A percentile compares a stretch with the other conserved stretches of the same genome.
These are phyloP conservation scores for Chrysoporthe cubensis DNA, from an alignment of 2,329 filamentous ascomycete species.

Conservation along the genomic window DNA sequence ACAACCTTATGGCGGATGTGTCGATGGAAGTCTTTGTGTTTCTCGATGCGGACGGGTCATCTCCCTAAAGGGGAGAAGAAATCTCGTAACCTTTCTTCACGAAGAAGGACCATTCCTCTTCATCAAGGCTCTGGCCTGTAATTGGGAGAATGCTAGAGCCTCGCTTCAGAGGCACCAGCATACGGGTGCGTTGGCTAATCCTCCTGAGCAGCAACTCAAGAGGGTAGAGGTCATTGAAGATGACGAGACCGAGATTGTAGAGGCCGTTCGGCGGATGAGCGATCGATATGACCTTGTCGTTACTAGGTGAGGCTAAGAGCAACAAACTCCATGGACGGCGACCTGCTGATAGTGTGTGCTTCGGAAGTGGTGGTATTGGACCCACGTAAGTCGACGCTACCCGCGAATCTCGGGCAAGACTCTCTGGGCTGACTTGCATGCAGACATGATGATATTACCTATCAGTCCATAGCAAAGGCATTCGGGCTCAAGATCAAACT, in stretches of 20 bases:
- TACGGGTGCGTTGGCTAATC: constrained; percentile 9
- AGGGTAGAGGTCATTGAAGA: constrained; percentile 92
- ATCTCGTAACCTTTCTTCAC: too few relatives aligned
- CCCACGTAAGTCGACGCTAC: constrained; percentile 70
- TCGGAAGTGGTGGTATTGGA: constrained; percentile 79
- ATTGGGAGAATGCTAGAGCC: neutral
- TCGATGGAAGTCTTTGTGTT: neutral
- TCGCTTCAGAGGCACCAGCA: neutral
- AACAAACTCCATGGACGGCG: neutral
- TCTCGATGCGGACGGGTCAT: neutral
- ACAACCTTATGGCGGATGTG: neutral
- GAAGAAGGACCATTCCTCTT: neutral
- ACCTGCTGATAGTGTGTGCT: constrained; percentile 26
- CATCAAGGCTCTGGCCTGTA: neutral
- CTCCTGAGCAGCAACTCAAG: constrained; percentile 64
- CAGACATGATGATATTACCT: constrained; percentile 97
- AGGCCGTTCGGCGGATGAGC: constrained; percentile 87
- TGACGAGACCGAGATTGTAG: constrained; percentile 86
- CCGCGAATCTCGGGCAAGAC: neutral
- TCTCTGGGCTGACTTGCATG: constrained; percentile 18
- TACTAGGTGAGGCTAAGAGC: constrained; percentile 60
- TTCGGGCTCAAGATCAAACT: constrained; percentile 78
- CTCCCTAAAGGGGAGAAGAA: too few relatives aligned
- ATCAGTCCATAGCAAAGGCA: constrained; percentile 89
- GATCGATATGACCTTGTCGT: constrained; percentile 91